These are phyloP conservation scores for Pulveroboletus frians DNA, from an alignment of 768 basidiomycete genomes.

Conservation along the genomic window DNA sequence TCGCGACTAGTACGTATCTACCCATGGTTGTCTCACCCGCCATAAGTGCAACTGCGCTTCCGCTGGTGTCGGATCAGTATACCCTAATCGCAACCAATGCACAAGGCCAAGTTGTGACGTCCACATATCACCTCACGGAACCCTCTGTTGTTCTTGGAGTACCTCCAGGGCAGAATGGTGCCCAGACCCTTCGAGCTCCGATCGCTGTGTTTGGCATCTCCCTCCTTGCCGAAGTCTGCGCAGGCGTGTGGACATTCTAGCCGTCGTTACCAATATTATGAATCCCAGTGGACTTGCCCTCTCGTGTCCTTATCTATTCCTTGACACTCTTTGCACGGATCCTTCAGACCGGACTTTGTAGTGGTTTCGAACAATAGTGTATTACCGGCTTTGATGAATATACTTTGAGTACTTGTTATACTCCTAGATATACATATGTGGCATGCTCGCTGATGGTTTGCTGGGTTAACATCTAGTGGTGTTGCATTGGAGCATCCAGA, in stretches of 20 bases:
- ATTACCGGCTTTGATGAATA: background rate
- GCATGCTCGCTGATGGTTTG: too few species aligned
- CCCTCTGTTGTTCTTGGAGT: constrained; percentile 54
- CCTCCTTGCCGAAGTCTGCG: constrained; percentile 9
- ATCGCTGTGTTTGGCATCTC: constrained; percentile 8
- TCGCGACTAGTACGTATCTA: constrained; percentile 68
- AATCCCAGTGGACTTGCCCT: background rate
- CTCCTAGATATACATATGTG: too few species aligned
- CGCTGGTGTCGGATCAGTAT: constrained; percentile 46
- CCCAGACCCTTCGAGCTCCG: constrained; percentile 6
- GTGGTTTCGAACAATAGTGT: background rate
- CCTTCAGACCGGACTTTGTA: background rate
- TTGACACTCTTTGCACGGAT: background rate
- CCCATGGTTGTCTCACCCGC: constrained; percentile 45
- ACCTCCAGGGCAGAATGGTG: constrained; percentile 53
- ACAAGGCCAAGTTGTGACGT: constrained; percentile 48
- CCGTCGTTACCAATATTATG: background rate
- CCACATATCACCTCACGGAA: constrained; percentile 43
- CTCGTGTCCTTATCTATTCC: background rate
- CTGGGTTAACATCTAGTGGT: too few species aligned
- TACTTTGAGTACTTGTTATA: too few species aligned
- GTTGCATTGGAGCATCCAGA: too few species aligned
- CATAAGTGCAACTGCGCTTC: constrained; percentile 50
- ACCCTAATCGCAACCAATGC: constrained; percentile 58
- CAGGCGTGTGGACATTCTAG: constrained; percentile 16